phyloP scores from a whole-genome alignment of 371 early-diverging fungal genomes.

The Basidiobolus meristosporus region DNA sequence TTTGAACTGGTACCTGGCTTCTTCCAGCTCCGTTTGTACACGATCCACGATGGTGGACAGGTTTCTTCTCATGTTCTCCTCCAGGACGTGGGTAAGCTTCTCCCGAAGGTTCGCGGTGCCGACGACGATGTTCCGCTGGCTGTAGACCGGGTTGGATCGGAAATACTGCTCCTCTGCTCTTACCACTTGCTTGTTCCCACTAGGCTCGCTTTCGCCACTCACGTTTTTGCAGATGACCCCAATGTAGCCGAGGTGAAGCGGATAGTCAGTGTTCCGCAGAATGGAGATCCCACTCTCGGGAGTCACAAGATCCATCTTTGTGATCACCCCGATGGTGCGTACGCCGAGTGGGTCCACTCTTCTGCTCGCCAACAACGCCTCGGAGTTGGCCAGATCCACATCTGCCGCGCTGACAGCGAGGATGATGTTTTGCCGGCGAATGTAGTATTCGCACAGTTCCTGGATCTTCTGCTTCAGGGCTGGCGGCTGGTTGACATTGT shows the following conservation, averaged over 20 bases:
- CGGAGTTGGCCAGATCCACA: constrained; percentile 97
- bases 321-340: constrained; percentile 96
- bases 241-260: constrained; percentile 89
- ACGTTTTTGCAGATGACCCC: constrained; percentile 85
- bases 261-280: constrained; percentile 78
- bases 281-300: constrained; percentile 65
- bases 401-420: constrained; percentile 96
- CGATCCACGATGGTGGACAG: constrained; percentile 67
- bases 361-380: constrained; percentile 83
- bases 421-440: constrained; percentile 85
- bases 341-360: constrained; percentile 85
- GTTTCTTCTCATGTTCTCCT: constrained; percentile 77
- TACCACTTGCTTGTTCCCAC: constrained; percentile 27
- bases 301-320: constrained; percentile 96
- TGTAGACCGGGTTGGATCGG: constrained; percentile 29
- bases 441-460: constrained; percentile 84
- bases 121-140: constrained; percentile 46
- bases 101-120: constrained; percentile 67
- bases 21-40: constrained; percentile 82
- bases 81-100: constrained; percentile 73
- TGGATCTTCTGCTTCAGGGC: constrained; percentile 84
- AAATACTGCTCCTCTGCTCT: constrained; percentile 54
- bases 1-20: constrained; percentile 90
- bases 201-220: constrained; percentile 10
- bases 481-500: constrained; percentile 83